Evolutionary conservation across 371 early-diverging fungal species (phyloP), one percentile per base, ranked within the genome.

Genomic region (Blyttiomyces sp.): DNA sequence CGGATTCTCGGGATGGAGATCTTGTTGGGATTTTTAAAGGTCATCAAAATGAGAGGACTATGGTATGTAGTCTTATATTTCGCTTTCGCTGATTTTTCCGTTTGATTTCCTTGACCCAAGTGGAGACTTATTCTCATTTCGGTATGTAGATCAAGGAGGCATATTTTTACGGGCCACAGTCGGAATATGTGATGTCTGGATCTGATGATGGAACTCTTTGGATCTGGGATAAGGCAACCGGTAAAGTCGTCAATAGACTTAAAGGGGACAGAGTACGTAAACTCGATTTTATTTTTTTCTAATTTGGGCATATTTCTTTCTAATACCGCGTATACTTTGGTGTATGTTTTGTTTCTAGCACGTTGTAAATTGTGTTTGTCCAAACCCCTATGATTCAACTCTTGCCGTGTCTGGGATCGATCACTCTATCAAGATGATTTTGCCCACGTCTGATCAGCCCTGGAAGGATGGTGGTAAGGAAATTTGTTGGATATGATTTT

Each of bases 151-250:
- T 88, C 43, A 93, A 93, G 68, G 92, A 91, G 51, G 90, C 89
- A 21, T 86, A 86, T 61, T 91, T 89, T 72, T 87, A 80, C 66
- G 91, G 91, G 0, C 73, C 74, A 0, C 66, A 82, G 35, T 87
- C 85, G 49, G 85, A 86, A 59, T 91, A 84, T 57, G 68, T 93
- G 36, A 80, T 89, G 54, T 88, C 88, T 4, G 93, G 93, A 0
- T 87, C 88, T 0, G 93, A 93, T 59, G 90, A 88, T 61, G 90
- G 92, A 2, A 74, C 79, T 26, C 57, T 88, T 6, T 89, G 85
- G 62, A 68, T 92, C 34, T 93, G 93, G 93, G 66, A 69, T 23
- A 59, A 44, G 33, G 36, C 21, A 43, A 80, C 85, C 1, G 76
- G 80, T 54, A 73, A 78, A 19, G 64, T 91, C 11, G 69, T 89